phyloP scores from a whole-genome alignment of 1,284 basidiomycete genomes.

The Apiotrichum porosum region DNA sequence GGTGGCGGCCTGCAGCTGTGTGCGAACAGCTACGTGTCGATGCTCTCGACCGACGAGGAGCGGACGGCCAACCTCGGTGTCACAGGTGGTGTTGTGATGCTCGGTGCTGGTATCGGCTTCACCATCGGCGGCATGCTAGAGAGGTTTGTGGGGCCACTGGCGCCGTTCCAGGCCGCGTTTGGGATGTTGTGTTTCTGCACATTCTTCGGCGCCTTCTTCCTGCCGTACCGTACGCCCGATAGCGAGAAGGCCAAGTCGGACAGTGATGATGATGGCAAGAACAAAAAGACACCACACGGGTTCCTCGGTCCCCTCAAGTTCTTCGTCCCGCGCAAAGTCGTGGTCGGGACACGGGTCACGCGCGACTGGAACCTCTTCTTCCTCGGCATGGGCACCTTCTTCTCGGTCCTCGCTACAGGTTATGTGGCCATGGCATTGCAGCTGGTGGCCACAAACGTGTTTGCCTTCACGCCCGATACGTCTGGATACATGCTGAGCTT shows the following conservation, averaged over 20 bases:
- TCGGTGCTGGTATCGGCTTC: conserved; percentile 23
- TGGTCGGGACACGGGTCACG: conserved; percentile 4
- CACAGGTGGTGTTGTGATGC: conserved; percentile 37
- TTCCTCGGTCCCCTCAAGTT: conserved; percentile 41
- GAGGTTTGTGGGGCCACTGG: conserved; percentile 26
- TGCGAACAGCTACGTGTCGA: conserved; percentile 35
- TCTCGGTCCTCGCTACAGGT: conserved; percentile 42
- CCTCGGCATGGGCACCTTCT: conserved; percentile 39
- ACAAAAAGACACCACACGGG: conserved; percentile 9
- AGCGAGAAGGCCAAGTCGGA: conserved; percentile 8
- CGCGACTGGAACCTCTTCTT: conserved; percentile 39
- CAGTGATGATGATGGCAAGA: too few species aligned
- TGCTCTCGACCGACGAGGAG: conserved; percentile 27
- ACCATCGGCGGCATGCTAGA: conserved; percentile 36
- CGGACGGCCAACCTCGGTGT: conserved; percentile 43
- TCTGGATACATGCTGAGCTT: conserved; percentile 35
- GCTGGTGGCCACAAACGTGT: conserved; percentile 38
- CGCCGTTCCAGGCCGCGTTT: conserved; percentile 44
- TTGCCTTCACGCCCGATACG: conserved; percentile 35
- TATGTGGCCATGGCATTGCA: conserved; percentile 44
- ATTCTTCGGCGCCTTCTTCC: conserved; percentile 37
- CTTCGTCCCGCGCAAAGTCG: conserved; percentile 30
- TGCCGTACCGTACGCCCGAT: conserved; percentile 42
- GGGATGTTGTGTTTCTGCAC: conserved; percentile 38
- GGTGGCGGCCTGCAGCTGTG: conserved; percentile 42